Evolutionary conservation across 441 rosid species (phyloP), one percentile per base, ranked within the genome.

Genomic region (Gossypium lobatum): DNA sequence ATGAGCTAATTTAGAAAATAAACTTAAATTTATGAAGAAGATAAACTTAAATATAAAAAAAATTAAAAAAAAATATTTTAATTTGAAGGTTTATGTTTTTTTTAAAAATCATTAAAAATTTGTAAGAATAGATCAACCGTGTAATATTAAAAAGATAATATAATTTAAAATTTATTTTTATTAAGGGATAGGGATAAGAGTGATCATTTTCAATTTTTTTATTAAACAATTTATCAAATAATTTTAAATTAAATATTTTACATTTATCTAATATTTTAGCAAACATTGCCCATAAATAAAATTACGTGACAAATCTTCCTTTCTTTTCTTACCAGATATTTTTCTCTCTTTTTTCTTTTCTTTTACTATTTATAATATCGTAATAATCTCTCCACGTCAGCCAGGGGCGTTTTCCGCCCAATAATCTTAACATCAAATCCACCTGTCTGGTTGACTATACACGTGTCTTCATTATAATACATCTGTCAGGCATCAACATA

Each of bases 321-420:
- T 59, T 11, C 8, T 2, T 37, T 37, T 37, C 2, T 7, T 1
- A 55, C 0, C 8, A 25, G 18, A 59, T 59, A 9, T 20, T 25
- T 59, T 58, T 58, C 3, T 2, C 4, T 20, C n/a, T 31, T 0
- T 28, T 25, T 59, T 11, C 8, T 2, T 37, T 37, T 37, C 2
- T 7, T 1, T 23, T 5, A 59, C 28, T 13, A 13, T 13, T 60
- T 23, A 57, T 21, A 59, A 13, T 25, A 11, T 59, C 64, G 20
- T 60, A 17, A 7, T 50, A 34, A 77, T 66, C 45, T 21, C 1
- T 31, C 73, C 70, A 23, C 52, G 42, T 66, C 77, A 60, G 25
- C 64, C 1, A n/a, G 7, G 9, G 16, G 17, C 8, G 4, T 39
- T 54, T 42, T n/a, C 26, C 4, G 58, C 42, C 37, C 17, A 0